phyloP scores from a whole-genome alignment of 2,329 filamentous ascomycete genomes.

The Monosporascus sp. region DNA sequence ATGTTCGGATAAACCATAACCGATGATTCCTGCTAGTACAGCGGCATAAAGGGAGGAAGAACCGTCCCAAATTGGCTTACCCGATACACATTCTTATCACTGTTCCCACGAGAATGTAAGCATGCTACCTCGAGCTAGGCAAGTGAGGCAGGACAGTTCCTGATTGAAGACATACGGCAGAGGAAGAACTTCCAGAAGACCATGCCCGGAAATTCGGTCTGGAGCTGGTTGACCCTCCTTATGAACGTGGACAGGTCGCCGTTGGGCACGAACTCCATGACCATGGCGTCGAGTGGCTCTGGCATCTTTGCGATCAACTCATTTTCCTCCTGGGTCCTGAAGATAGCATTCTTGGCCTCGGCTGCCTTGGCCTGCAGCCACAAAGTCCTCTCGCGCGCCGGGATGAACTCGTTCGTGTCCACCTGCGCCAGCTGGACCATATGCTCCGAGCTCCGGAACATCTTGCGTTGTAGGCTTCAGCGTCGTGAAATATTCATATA shows the following conservation, averaged over 20 bases:
- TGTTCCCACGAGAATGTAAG: neutral
- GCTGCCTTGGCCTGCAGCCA: neutral
- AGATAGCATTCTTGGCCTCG: no score
- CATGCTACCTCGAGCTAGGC: neutral
- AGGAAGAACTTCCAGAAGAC: conserved; percentile 13
- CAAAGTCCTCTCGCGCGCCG: no score
- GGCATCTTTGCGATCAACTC: neutral
- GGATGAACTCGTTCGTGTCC: neutral
- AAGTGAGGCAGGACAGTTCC: no score
- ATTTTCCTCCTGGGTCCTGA: conserved; percentile 4
- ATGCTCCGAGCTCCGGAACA: neutral
- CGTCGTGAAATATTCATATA: no score
- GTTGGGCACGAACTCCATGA: conserved; percentile 12
- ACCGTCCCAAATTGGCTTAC: neutral
- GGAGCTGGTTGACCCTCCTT: neutral
- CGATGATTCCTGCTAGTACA: neutral
- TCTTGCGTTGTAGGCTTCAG: neutral
- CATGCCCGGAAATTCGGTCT: conserved; percentile 4
- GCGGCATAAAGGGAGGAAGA: neutral
- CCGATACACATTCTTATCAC: conserved; percentile 14
- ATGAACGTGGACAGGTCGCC: conserved; percentile 9
- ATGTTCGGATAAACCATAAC: neutral
- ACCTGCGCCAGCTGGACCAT: neutral
- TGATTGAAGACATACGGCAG: conserved; percentile 8
- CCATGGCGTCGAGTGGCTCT: neutral